Percentiles rank a stretch among this genome's conserved stretches.
phyloP scores from a whole-genome alignment of 352 stramenopile genomes.

The Phytophthora meadii region DNA sequence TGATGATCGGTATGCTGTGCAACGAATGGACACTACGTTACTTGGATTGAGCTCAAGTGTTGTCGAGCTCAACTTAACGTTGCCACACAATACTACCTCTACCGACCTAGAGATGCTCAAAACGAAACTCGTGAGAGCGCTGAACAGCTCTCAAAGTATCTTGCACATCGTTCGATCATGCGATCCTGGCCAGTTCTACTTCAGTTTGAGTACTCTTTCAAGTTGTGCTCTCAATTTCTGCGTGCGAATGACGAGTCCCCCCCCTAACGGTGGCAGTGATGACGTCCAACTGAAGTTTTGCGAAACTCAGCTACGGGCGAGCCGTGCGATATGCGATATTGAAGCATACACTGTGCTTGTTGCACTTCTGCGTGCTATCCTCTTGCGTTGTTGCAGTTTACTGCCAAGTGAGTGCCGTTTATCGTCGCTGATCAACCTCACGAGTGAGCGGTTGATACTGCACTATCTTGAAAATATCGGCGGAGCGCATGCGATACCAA shows the following conservation, averaged over 20 bases:
- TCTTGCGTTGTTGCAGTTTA: constrained; percentile 22
- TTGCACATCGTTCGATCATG: constrained; percentile 15
- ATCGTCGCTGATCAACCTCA: constrained; percentile 36
- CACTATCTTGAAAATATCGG: constrained; percentile 30
- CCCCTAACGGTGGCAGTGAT: not conserved
- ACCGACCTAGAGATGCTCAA: constrained; percentile 9
- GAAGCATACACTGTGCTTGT: constrained; percentile 40
- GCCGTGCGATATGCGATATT: constrained; percentile 24
- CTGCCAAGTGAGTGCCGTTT: constrained; percentile 24
- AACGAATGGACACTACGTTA: constrained; percentile 50
- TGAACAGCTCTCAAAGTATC: constrained; percentile 9
- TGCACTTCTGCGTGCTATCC: constrained; percentile 36
- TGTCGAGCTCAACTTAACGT: constrained; percentile 39
- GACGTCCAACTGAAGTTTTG: constrained; percentile 33
- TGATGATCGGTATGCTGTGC: constrained; percentile 10
- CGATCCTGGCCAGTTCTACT: constrained; percentile 33
- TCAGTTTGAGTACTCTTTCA: constrained; percentile 27
- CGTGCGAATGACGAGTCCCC: constrained; percentile 26
- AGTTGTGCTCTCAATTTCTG: constrained; percentile 36
- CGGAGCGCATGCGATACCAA: constrained; percentile 9
- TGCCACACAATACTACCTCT: constrained; percentile 10
- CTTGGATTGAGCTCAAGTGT: constrained; percentile 29
- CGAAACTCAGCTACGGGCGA: constrained; percentile 12
- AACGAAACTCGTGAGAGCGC: constrained; percentile 19
- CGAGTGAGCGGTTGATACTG: constrained; percentile 40